phyloP scores from a whole-genome alignment of 2,329 filamentous ascomycete genomes.

The Zarea fungicola region DNA sequence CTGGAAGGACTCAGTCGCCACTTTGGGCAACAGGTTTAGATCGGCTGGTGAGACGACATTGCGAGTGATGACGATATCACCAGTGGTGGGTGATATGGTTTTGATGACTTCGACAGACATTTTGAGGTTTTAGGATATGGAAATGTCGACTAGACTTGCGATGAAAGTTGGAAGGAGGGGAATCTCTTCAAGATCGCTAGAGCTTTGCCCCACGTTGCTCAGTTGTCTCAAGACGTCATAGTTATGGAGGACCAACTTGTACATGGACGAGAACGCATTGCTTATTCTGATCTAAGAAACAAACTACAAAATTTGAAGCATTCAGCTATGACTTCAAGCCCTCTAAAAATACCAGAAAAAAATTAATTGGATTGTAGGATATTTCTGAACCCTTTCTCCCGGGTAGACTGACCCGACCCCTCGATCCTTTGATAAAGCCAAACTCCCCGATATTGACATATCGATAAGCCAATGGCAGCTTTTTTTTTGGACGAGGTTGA shows the following conservation, averaged over 20 bases:
- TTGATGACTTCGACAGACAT: slow-evolving; percentile 63
- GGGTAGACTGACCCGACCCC: not conserved
- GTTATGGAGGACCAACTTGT: not conserved
- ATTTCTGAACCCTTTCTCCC: no score
- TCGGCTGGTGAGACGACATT: slow-evolving; percentile 68
- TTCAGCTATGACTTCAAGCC: no score
- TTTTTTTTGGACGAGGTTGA: slow-evolving; percentile 2
- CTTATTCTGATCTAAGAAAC: no score
- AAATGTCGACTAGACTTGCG: not conserved
- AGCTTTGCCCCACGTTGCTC: not conserved
- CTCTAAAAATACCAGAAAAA: no score
- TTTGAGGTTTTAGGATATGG: slow-evolving; percentile 18
- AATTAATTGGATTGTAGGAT: not conserved
- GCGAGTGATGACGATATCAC: slow-evolving; percentile 75
- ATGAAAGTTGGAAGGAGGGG: not conserved
- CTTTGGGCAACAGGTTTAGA: slow-evolving; percentile 64
- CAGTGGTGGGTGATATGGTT: slow-evolving; percentile 88
- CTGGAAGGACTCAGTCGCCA: slow-evolving; percentile 69
- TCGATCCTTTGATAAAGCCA: slow-evolving; percentile 2
- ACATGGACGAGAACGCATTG: no score
- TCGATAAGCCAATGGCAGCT: slow-evolving; percentile 7
- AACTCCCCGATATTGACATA: slow-evolving; percentile 6
- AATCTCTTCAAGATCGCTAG: not conserved
- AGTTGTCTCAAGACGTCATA: slow-evolving; percentile 1
- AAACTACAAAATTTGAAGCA: no score